Base-by-base conservation (phyloP, 2,329 filamentous ascomycete genomes). In the Botrytis sinoallii region DNA sequence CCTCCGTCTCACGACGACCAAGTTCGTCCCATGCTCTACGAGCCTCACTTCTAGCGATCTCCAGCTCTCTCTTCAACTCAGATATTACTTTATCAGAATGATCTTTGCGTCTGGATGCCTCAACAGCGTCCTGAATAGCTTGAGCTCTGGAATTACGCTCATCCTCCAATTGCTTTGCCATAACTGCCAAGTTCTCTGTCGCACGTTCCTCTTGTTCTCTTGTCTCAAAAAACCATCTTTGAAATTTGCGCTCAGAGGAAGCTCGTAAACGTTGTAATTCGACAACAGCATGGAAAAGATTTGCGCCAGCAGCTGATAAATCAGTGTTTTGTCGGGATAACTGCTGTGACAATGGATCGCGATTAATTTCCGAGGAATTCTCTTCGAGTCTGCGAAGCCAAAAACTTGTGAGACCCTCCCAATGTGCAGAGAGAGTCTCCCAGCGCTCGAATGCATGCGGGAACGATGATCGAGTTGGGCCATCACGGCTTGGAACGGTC, bases 221-320 rank as follows among this genome's bases (percentile, higher is more conserved):
- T 12, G 95, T 97, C 82, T 99, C 96, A 78, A 97, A 97, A 84
- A 98, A 98, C 96, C 96, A 99, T 69, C 96, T 89, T 83, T 99
- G 96, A 79, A 99, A 99, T 82, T 98, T 98, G 76, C 96, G 91
- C 83, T 99, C 96, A 0, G 95, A 98, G 73, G 94, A 97, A 55
- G 96, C 96, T 61, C 96, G 92, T 40, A 99, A 86, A 44, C 96
- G 91, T 82, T 99, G 96, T 64, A 99, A 85, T 83, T 99, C 96
- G 5, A 99, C 96, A 0, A 99, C 95, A 16, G 96, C 96, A 82
- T 99, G 96, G 82, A 99, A 99, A 0, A 99, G 86, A 78, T 99
- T 99, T 8, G 96, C 96, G 20, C 96, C 96, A 0, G 96, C 96
- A 12, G 96, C 96, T 40, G 96, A 98, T n/a, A 99, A 87, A 81